phyloP scores from a whole-genome alignment of 1,284 basidiomycete genomes.

The Ceratobasidium sp. region DNA sequence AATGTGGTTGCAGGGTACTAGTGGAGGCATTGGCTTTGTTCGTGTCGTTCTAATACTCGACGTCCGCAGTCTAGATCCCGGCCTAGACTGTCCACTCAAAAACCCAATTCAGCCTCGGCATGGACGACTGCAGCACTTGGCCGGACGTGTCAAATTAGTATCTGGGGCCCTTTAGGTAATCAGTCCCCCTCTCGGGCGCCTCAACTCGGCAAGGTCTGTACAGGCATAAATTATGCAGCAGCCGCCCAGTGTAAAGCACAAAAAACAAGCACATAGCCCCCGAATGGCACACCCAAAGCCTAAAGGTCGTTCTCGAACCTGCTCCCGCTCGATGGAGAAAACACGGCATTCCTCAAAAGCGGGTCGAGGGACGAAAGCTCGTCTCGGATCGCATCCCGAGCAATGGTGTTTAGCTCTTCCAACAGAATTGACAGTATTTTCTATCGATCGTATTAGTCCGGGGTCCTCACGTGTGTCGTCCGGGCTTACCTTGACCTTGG shows the following conservation, averaged over 20 bases:
- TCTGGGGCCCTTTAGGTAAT: conserved; percentile 13
- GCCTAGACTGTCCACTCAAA: conserved; percentile 33
- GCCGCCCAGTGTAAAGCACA: neutral
- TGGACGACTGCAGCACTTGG: neutral
- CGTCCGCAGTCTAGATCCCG: conserved; percentile 16
- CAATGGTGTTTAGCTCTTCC: conserved; percentile 83
- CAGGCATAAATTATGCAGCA: conserved; percentile 15
- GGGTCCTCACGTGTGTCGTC: neutral
- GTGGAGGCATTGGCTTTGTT: neutral
- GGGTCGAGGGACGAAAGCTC: conserved; percentile 82
- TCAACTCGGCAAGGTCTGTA: neutral
- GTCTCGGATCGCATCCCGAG: conserved; percentile 77
- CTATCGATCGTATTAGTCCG: conserved; percentile 52
- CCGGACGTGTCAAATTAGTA: conserved; percentile 7
- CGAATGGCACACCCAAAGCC: neutral
- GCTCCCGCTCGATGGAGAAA: conserved; percentile 22
- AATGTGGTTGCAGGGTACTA: conserved; percentile 19
- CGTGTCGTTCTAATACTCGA: conserved; percentile 4
- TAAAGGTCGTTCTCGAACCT: conserved; percentile 29
- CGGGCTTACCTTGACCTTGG: conserved; percentile 75
- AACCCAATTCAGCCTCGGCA: conserved; percentile 29
- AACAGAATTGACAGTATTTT: conserved; percentile 77
- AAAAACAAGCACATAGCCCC: neutral
- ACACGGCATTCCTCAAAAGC: conserved; percentile 63
- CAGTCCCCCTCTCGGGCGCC: neutral